Conservation (phyloP, 345 rosid species). For the Xanthoceras sorbifolium region DNA sequence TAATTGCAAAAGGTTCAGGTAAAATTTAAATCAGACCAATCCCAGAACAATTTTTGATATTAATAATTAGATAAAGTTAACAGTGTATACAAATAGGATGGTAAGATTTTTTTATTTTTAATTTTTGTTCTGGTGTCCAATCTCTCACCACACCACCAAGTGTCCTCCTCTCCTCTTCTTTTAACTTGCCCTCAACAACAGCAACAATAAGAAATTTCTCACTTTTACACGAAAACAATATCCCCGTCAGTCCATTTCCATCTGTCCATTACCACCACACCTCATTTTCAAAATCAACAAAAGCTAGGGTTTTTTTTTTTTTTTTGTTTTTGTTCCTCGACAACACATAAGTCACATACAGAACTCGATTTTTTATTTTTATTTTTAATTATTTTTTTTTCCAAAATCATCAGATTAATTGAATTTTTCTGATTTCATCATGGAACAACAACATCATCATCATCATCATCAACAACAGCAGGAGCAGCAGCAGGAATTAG, state of each 20-base stretch:
- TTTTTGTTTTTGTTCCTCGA: not conserved
- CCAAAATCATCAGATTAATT: not conserved
- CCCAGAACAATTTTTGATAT: too few relatives aligned
- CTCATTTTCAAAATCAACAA: constrained; percentile 28
- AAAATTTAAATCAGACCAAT: too few relatives aligned
- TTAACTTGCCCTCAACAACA: not conserved
- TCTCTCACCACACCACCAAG: not conserved
- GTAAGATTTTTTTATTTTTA: too few relatives aligned
- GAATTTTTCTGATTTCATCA: constrained; percentile 20
- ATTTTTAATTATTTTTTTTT: too few relatives aligned
- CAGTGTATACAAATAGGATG: too few relatives aligned
- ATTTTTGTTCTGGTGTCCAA: not conserved
- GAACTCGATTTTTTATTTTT: constrained; percentile 5
- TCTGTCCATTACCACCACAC: constrained; percentile 18
- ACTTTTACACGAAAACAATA: constrained; percentile 26
- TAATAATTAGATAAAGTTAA: too few relatives aligned
- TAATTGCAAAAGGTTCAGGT: too few relatives aligned
- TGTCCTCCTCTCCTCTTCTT: constrained; percentile 25
- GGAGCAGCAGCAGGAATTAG: constrained; percentile 30
- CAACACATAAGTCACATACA: too few relatives aligned
- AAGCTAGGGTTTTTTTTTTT: constrained; percentile 57
- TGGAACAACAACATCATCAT: constrained; percentile 34
- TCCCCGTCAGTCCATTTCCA: constrained; percentile 45
- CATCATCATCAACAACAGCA: constrained; percentile 33
- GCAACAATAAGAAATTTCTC: constrained; percentile 3